Base-by-base conservation (phyloP, 345 rosid genomes). In the Eucalyptus guilfoylei region DNA sequence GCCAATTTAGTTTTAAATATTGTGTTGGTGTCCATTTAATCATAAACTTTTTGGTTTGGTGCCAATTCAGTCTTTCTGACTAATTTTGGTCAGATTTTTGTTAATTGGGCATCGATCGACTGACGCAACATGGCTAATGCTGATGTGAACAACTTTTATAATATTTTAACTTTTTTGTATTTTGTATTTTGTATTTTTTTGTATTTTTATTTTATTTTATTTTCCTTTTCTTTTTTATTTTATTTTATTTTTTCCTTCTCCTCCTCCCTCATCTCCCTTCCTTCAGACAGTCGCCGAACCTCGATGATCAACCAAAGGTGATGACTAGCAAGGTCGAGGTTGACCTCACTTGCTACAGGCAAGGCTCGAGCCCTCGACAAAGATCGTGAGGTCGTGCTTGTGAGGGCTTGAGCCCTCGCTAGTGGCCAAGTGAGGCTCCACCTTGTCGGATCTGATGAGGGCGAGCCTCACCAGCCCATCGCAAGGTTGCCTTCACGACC, bases 31-130 rank as follows among this genome's bases (percentile, higher is more conserved):
- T n/a, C n/a, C n/a, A n/a, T n/a, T n/a, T 49, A 49, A 14, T 49
- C 3, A 14, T 49, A 49, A 49, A 14, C 1, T 14, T 49, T 49
- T 49, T 49, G 3, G 0, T 49, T 49, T 49, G 0, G 3, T 49
- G 17, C 7, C 3, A 49, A 49, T 49, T 49, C 0, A 49, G 0
- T 0, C 0, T 0, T 49, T 49, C 0, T 49, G 0, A 0, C 0
- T 49, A 49, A 49, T 14, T 49, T 49, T 49, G 50, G 1, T 14
- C 2, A 14, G 6, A 49, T 49, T 5, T 5, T 49, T 49, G 3
- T 0, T 49, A 49, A 49, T 0, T 5, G 7, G 6, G 50, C 0
- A 49, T 3, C 7, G 7, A 49, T 49, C 7, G 50, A 49, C 50
- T 14, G 7, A 49, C 1, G 0, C 14, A 3, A 49, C 17, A 49